phyloP scores from a whole-genome alignment of 2,329 filamentous ascomycete species.

The Penicillium hordei region DNA sequence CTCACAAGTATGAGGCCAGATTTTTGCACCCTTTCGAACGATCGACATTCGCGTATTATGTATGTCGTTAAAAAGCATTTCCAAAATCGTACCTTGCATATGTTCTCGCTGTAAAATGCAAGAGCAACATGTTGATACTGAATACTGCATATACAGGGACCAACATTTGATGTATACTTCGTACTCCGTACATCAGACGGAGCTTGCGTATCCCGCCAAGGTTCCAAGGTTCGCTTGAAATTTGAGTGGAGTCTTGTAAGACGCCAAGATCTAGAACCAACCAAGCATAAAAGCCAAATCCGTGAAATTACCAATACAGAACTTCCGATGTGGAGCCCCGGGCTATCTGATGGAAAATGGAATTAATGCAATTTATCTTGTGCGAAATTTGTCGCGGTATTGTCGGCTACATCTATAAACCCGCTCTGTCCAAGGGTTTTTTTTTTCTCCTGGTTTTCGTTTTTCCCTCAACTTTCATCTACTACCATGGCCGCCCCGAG shows the following conservation, averaged over 20 bases:
- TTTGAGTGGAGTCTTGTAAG: not conserved
- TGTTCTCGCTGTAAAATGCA: not conserved
- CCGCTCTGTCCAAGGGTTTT: constrained; percentile 4
- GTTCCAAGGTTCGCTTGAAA: constrained; percentile 9
- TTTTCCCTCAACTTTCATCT: not conserved
- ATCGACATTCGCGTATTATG: not conserved
- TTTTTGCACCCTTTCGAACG: not conserved
- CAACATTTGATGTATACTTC: not conserved
- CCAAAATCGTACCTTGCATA: not conserved
- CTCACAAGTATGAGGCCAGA: not conserved
- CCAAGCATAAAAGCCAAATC: constrained; percentile 7
- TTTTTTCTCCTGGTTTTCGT: not conserved
- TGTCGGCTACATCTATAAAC: constrained; percentile 15
- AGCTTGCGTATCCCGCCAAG: constrained; percentile 3
- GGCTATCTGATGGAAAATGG: constrained; percentile 16
- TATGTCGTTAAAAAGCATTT: not conserved
- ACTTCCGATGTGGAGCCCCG: constrained; percentile 5
- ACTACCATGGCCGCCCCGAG: constrained; percentile 25
- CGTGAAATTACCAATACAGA: constrained; percentile 5
- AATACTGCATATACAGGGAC: not conserved
- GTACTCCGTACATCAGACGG: not conserved
- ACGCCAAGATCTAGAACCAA: constrained; percentile 1
- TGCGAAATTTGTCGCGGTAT: constrained; percentile 10
- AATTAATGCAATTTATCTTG: not conserved
- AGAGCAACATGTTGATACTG: not conserved